These are phyloP conservation scores for Cicer yamashitae DNA, from an alignment of 306 rosid genomes.

Conservation along the genomic window DNA sequence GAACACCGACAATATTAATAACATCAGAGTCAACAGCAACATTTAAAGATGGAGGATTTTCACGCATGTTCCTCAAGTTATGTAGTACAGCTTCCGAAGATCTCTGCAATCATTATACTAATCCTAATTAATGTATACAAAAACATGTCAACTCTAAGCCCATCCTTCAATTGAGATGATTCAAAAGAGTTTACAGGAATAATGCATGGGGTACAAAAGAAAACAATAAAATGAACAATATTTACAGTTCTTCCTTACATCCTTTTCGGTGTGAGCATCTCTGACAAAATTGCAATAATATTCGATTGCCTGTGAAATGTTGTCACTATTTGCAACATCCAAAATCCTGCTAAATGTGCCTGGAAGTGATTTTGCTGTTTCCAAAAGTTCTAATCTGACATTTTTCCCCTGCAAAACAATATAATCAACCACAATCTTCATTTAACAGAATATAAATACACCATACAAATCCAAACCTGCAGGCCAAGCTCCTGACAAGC, in stretches of 20 bases:
- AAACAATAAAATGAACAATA: conserved; percentile 29
- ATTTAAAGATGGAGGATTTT: conserved; percentile 77
- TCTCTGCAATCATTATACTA: conserved; percentile 56
- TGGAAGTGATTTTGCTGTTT: conserved; percentile 89
- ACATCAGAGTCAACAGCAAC: conserved; percentile 72
- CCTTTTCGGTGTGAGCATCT: conserved; percentile 81
- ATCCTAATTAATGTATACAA: conserved; percentile 40
- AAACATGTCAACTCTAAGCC: conserved; percentile 37
- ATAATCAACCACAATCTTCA: conserved; percentile 21
- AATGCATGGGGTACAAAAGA: conserved; percentile 29
- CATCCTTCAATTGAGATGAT: not conserved
- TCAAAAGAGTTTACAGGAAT: conserved; percentile 32
- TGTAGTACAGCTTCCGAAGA: conserved; percentile 52
- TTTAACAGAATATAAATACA: conserved; percentile 27
- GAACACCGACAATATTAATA: conserved; percentile 53
- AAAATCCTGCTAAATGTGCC: conserved; percentile 72
- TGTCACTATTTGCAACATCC: conserved; percentile 71
- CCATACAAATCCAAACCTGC: conserved; percentile 62
- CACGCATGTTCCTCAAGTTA: conserved; percentile 63
- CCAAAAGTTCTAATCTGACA: conserved; percentile 83
- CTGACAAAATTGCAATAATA: conserved; percentile 82
- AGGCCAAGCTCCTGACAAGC: conserved; percentile 98
- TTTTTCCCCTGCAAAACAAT: conserved; percentile 71
- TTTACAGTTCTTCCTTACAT: conserved; percentile 61
- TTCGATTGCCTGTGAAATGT: conserved; percentile 73